A percentile compares a stretch with the other conserved stretches of the same genome.
Conservation (phyloP, 495 filamentous ascomycete genomes). For the Neurospora sp. region DNA sequence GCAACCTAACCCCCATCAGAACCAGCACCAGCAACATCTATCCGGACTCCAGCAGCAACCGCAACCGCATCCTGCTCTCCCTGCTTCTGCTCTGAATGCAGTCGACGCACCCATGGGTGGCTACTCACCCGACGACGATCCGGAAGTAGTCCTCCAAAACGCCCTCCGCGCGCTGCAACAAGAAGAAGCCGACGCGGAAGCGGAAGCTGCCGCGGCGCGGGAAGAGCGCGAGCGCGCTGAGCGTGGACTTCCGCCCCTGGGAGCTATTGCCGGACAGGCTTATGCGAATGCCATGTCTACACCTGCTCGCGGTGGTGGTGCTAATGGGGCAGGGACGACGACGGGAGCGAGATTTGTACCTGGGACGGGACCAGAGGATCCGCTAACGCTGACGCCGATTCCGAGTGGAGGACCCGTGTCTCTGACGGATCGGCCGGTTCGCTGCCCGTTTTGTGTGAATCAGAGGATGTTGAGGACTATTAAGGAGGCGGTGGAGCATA, state of each 20-base stretch:
- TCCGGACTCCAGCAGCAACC: neutral
- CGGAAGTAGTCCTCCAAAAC: constrained; percentile 40
- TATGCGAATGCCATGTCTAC: constrained; percentile 22
- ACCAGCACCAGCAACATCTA: constrained; percentile 6
- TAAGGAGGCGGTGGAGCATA: constrained; percentile 49
- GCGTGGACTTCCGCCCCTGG: constrained; percentile 29
- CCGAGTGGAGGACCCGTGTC: constrained; percentile 32
- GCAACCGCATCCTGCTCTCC: neutral
- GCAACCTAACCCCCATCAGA: constrained; percentile 12
- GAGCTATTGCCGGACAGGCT: constrained; percentile 17
- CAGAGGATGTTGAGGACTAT: constrained; percentile 46
- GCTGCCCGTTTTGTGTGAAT: constrained; percentile 48
- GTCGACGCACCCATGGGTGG: constrained; percentile 2
- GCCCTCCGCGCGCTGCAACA: constrained; percentile 38
- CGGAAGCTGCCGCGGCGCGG: constrained; percentile 31
- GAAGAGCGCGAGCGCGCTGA: constrained; percentile 37
- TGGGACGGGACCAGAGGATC: neutral
- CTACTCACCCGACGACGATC: constrained; percentile 31
- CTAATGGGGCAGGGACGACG: neutral
- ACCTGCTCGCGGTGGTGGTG: constrained; percentile 1
- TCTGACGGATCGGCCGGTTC: constrained; percentile 36
- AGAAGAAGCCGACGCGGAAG: constrained; percentile 40
- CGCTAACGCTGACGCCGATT: constrained; percentile 39
- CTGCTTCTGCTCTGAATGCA: too few relatives aligned
- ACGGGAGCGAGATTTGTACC: too few relatives aligned